These are phyloP conservation scores for Ceratobasidium sp. DNA, from an alignment of 1,284 basidiomycete species.

Conservation along the genomic window DNA sequence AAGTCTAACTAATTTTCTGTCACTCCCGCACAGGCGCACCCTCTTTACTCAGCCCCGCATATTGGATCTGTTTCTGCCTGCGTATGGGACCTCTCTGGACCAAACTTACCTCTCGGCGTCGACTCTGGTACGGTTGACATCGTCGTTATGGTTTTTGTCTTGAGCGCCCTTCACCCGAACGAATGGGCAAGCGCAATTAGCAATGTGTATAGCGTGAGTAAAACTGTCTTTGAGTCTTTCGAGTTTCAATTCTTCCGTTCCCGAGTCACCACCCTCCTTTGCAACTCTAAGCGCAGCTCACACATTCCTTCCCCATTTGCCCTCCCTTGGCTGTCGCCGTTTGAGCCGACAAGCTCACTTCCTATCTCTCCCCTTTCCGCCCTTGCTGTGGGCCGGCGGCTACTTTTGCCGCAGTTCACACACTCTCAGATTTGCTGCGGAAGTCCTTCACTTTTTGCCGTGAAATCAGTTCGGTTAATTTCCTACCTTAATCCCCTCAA, in stretches of 20 bases:
- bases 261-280: not conserved
- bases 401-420: not conserved
- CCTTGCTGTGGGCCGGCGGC: conserved; percentile 1
- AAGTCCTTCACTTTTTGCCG: not conserved
- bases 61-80: conserved; percentile 81
- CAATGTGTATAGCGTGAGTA: conserved; percentile 82
- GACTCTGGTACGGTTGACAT: conserved; percentile 83
- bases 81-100: conserved; percentile 92
- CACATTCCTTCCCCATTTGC: not conserved
- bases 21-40: conserved; percentile 64
- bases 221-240: not conserved
- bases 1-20: conserved; percentile 5
- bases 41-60: conserved; percentile 77
- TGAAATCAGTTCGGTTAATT: not conserved
- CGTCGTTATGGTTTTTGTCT: conserved; percentile 92
- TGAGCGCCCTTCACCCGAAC: conserved; percentile 92
- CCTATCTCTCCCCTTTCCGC: not conserved
- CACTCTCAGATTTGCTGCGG: not conserved
- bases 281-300: too few relatives aligned
- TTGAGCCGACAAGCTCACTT: conserved; percentile 15
- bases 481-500: not conserved
- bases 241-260: not conserved
- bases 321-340: not conserved
- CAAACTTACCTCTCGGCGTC: conserved; percentile 73
- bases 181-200: conserved; percentile 90